Conservation (phyloP, 75 land plant genomes). For the Larix kaempferi region DNA sequence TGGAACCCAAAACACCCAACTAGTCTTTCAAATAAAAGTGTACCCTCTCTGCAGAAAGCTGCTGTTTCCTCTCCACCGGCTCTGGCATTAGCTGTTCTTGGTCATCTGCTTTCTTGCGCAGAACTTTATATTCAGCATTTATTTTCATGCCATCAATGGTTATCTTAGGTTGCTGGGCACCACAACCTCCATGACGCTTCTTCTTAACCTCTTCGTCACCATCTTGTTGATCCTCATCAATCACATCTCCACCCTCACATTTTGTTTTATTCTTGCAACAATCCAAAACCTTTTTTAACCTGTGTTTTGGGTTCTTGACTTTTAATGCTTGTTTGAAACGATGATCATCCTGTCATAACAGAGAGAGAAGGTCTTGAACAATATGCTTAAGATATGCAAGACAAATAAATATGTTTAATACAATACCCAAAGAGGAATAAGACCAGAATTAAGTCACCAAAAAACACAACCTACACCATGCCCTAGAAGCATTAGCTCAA, state of each 20-base stretch:
- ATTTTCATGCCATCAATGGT: slow-evolving; percentile 97
- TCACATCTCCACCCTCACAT: slow-evolving; percentile 88
- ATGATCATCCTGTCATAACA: slow-evolving; percentile 64
- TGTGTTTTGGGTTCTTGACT: slow-evolving; percentile 82
- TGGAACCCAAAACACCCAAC: too few species aligned
- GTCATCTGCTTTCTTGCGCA: slow-evolving; percentile 80
- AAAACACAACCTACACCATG: too few species aligned
- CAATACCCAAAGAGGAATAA: too few species aligned
- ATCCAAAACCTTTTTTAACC: slow-evolving; percentile 76
- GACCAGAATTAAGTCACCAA: too few species aligned
- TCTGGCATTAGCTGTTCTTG: slow-evolving; percentile 91
- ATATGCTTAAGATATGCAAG: too few species aligned
- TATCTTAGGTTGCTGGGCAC: slow-evolving; percentile 91
- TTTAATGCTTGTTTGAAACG: slow-evolving; percentile 81
- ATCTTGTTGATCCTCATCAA: slow-evolving; percentile 39
- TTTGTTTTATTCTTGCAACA: slow-evolving; percentile 94
- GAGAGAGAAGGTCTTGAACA: too few species aligned
- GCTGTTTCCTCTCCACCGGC: slow-evolving; percentile 94
- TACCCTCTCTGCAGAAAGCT: slow-evolving; percentile 93
- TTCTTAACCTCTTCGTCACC: slow-evolving; percentile 34
- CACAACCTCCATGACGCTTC: slow-evolving; percentile 85
- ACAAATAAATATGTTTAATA: too few species aligned
- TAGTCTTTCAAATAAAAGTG: too few species aligned
- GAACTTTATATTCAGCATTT: slow-evolving; percentile 77
- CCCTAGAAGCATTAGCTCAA: too few species aligned